Evolutionary conservation across 2,329 filamentous ascomycete species (phyloP), one percentile per base, ranked within the genome.

Genomic region (Colletotrichum musicola): DNA sequence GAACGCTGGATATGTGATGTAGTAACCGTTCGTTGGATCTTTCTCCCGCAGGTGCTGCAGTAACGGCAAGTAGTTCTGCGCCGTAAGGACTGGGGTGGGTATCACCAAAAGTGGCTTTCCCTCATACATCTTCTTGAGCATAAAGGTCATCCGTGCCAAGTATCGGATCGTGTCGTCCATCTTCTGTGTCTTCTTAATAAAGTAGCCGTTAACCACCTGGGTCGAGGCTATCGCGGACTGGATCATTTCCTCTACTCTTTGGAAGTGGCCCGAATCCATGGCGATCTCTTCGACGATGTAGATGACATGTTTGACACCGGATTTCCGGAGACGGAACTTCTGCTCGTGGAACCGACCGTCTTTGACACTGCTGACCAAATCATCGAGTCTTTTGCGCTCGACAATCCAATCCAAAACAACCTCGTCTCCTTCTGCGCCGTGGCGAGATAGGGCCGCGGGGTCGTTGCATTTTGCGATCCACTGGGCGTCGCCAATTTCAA

Each of bases 331-430:
- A 1, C 93, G 90, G 75, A 94, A 95, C 76, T 96, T 95, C 76
- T 96, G 93, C 77, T 96, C 93, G 72, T 92, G 91, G 73, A 94
- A 95, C 2, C 93, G 89, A 1, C 92, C 92, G 71, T 95, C 93
- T 77, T 92, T 94, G 80, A 96, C 93, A 70, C 92, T 94, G 58
- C 86, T 83, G n/a, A 95, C 86, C 54, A 96, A 81, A 76, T 96
- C 93, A 75, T 95, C 93, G 0, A 95, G 85, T 9, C 93, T 86
- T 76, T 96, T 96, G 69, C 93, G 86, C 79, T 96, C 93, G 1
- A 94, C 87, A 51, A 96, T 93, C 85, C 90, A 93, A 77, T 95
- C 93, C 4, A 96, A 83, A 54, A 94, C 88, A 13, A 95, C 80
- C 76, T 95, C 92, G 67, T 89, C 86, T 16, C 90, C 89, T 74